Base-by-base conservation (phyloP, 345 rosid genomes). In the Brassica cretica region DNA sequence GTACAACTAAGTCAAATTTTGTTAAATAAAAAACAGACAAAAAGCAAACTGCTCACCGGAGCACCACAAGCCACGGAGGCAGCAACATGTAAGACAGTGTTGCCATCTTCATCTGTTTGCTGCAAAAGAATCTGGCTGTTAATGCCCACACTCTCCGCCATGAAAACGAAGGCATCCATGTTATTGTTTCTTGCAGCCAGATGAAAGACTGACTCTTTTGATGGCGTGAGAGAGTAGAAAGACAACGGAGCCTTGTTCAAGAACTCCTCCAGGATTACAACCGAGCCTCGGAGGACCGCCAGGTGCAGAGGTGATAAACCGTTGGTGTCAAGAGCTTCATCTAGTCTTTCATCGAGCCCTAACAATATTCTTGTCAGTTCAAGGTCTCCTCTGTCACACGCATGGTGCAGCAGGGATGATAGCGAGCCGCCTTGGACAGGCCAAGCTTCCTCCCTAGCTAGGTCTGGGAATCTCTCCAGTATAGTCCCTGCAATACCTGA, bases 231-330 rank as follows among this genome's bases (percentile, higher is more conserved):
- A 33, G 29, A 14, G 41, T 5, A 0, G 10, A 76, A 76, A 25
- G 70, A 76, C 64, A 33, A 49, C 0, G 80, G 80, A 70, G 1
- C 64, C 41, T 70, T 76, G 2, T 69, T 55, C 4, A 89, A 51
- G 37, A 89, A 74, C 78, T 84, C 86, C 44, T 84, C 83, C 32
- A 86, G 60, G 70, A 87, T 79, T 15, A 16, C 74, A 0, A 87
- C 84, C 3, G 82, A 74, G n/a, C 93, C 93, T 77, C 77, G 84
- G 29, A 75, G 76, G 6, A 85, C 89, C 1, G 93, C 89, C 61
- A 78, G 70, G 55, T 89, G 90, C 35, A 87, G 81, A 6, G 93
- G 87, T 2, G 89, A 80, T 15, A 87, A 76, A 35, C 93, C 93
- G 1, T 79, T 58, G 15, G 81, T 73, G 78, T 84, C 85, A 41